Evolutionary conservation across 2,329 filamentous ascomycete genomes (phyloP).

Genomic region (Penicillium sp.): DNA sequence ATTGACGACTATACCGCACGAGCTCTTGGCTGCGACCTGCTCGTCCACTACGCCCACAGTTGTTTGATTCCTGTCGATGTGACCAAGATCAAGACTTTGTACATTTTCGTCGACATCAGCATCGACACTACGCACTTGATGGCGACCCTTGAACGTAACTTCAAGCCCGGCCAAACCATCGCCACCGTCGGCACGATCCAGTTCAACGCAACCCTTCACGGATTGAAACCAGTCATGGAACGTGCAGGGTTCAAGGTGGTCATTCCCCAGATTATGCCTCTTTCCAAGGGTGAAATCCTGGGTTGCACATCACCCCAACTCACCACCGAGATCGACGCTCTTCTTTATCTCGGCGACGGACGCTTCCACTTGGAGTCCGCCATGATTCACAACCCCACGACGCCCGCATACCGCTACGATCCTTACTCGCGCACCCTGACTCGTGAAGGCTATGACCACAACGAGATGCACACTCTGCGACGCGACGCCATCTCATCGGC

Average conservation of each 20-base stretch:
- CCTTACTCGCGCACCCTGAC: slow-evolving; percentile 92
- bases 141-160: slow-evolving; percentile 84
- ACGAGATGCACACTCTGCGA: slow-evolving; percentile 81
- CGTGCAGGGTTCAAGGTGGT: slow-evolving; percentile 80
- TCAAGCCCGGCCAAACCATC: slow-evolving; percentile 77
- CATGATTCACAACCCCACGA: slow-evolving; percentile 94
- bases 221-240: slow-evolving; percentile 72
- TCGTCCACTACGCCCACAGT: slow-evolving; percentile 96
- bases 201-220: slow-evolving; percentile 96
- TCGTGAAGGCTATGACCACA: slow-evolving; percentile 85
- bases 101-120: slow-evolving; percentile 96
- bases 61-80: slow-evolving; percentile 95
- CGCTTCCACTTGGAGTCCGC: slow-evolving; percentile 96
- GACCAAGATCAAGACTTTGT: slow-evolving; percentile 93
- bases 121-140: slow-evolving; percentile 89
- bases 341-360: slow-evolving; percentile 88
- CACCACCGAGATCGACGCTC: slow-evolving; percentile 64
- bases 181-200: slow-evolving; percentile 96
- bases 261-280: slow-evolving; percentile 86
- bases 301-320: slow-evolving; percentile 91
- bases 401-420: slow-evolving; percentile 94
- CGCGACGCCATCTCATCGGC: slow-evolving; percentile 73
- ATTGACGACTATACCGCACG: slow-evolving; percentile 97
- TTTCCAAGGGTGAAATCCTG: slow-evolving; percentile 93
- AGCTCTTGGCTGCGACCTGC: slow-evolving; percentile 86